Evolutionary conservation across 148 eudicot genomes (phyloP).

Genomic region (Talinum fruticosum): DNA sequence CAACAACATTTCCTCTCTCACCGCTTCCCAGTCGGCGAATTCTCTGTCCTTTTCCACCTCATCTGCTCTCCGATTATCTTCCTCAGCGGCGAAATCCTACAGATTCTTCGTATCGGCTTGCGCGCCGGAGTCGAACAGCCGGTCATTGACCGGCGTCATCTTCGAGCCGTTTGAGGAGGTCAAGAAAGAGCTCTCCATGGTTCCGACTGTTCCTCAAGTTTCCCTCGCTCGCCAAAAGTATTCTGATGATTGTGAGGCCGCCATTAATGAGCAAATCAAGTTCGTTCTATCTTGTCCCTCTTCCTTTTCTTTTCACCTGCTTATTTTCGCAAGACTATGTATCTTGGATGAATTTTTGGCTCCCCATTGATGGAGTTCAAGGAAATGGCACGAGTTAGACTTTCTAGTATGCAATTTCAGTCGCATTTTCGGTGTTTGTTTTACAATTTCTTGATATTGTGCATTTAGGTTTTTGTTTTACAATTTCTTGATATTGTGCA

Average conservation of each 20-base stretch:
- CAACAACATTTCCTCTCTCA: conserved; percentile 3
- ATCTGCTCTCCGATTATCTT: conserved; percentile 16
- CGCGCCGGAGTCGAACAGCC: conserved; percentile 36
- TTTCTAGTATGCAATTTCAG: neutral
- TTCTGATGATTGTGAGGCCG: conserved; percentile 55
- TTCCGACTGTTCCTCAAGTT: conserved; percentile 57
- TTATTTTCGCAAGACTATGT: neutral
- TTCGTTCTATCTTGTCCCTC: conserved; percentile 17
- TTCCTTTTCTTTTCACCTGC: neutral
- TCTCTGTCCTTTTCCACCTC: conserved; percentile 21
- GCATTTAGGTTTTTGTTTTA: neutral
- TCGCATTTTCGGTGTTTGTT: neutral
- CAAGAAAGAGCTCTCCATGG: conserved; percentile 73
- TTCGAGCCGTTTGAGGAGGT: conserved; percentile 93
- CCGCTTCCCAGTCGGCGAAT: conserved; percentile 17
- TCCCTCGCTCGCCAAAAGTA: conserved; percentile 87
- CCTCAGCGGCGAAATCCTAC: conserved; percentile 27
- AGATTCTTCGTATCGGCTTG: conserved; percentile 23
- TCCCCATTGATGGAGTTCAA: neutral
- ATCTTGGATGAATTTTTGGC: neutral
- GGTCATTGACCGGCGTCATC: conserved; percentile 60
- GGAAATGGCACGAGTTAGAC: neutral
- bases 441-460: too few relatives aligned
- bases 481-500: too few relatives aligned
- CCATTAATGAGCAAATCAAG: conserved; percentile 88